Evolutionary conservation across 805 yeast species (phyloP), one percentile per base, ranked within the genome.

Genomic region (Scheffersomyces amazonensis): DNA sequence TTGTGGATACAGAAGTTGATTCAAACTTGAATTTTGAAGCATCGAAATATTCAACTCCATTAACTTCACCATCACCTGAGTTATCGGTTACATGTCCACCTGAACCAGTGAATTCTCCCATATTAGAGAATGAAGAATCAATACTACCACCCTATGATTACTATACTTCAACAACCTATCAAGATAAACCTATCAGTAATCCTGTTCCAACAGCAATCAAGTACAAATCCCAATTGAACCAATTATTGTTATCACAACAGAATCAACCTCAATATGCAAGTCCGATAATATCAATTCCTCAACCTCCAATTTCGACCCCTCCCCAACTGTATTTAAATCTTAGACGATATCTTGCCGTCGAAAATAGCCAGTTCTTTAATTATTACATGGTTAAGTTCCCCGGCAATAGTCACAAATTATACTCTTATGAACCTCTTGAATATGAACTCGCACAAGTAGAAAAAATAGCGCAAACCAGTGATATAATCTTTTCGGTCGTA

Each of bases 171-270:
- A 8, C 30, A 13, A 27, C 30, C 4, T 27, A 27, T 15, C 30
- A 13, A 13, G 30, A 27, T 27, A 27, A 27, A 27, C 30, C 30
- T 6, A 27, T 27, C 4, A 27, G 30, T 27, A 27, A 27, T 27
- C 30, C 30, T 5, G n/a, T 27, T 13, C 30, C 30, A 5, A 27
- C 30, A 6, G 5, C 30, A 7, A 30, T 35, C 20, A 35, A 16
- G 11, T 35, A 35, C 16, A 29, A 30, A 22, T 35, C 39, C 8
- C 39, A 35, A 24, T 24, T 35, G 9, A 35, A 30, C 22, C 23
- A 35, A 16, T 15, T 35, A 22, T 29, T 20, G 17, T 25, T 13
- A 15, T n/a, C 13, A 12, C 31, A 34, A 20, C 18, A 16, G 12
- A 10, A n/a, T n/a, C 23, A 31, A 35, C 7, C 19, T 13, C 27